phyloP scores from a whole-genome alignment of 2,329 filamentous ascomycete genomes.

The Hypoxylon sp. region DNA sequence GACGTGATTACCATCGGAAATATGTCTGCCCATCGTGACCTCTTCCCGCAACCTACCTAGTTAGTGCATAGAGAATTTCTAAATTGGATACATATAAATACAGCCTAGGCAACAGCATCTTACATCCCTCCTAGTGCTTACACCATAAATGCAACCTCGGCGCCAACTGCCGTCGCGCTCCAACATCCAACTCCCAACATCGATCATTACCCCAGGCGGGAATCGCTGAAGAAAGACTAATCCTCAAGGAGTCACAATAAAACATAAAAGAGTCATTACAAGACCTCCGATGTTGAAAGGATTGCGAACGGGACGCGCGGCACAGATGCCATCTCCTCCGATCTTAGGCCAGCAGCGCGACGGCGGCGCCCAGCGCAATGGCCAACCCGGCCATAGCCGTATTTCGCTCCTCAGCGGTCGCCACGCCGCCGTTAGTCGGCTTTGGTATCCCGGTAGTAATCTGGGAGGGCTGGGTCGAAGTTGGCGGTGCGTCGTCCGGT shows the following conservation, averaged over 20 bases:
- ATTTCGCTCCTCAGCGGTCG: not conserved
- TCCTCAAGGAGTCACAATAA: too few relatives aligned
- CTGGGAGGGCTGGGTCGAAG: not conserved
- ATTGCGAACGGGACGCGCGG: not conserved
- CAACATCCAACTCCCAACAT: not conserved
- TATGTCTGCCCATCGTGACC: not conserved
- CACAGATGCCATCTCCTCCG: not conserved
- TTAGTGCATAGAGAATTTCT: not conserved
- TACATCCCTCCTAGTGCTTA: not conserved
- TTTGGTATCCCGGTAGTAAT: not conserved
- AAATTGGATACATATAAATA: not conserved
- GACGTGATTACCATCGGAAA: conserved; percentile 1
- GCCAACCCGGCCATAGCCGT: conserved; percentile 1
- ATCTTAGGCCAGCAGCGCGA: conserved; percentile 17
- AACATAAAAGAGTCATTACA: not conserved
- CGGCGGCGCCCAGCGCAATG: conserved; percentile 4
- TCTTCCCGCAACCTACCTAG: not conserved
- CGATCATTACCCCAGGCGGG: not conserved
- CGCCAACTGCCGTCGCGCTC: not conserved
- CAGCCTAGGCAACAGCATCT: not conserved
- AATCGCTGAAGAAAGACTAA: not conserved
- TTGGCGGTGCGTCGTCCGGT: not conserved
- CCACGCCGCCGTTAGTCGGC: not conserved
- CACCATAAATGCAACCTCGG: not conserved
- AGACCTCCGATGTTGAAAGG: not conserved